Evolutionary conservation across 2,329 filamentous ascomycete species (phyloP), one percentile per base, ranked within the genome.

Genomic region (Alternaria dauci): DNA sequence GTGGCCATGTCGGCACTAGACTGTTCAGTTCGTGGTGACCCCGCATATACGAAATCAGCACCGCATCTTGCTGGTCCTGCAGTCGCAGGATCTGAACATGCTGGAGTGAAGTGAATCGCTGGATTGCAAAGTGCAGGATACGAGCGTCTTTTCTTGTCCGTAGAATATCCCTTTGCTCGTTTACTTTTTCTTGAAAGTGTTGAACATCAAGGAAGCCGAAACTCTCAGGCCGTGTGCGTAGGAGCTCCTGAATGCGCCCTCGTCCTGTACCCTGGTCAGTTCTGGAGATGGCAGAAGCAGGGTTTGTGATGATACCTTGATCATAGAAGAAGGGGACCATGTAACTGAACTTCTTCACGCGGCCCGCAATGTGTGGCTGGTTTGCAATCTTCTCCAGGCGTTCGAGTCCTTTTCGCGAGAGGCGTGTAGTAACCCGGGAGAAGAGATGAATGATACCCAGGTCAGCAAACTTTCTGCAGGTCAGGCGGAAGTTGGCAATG

Each of bases 71-170:
- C 60, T 84, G 79, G 61, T 90, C 87, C 64, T 87, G 85, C 12
- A 90, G 78, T 6, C 86, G 84, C 26, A 91, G 82, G 14, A 91
- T 83, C 62, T 90, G 87, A 52, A 91, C 83, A 70, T 90, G 85
- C 68, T 89, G 86, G 11, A 91, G 81, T 28, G 83, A 82, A 2
- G 82, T 84, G 69, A 91, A 90, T 2, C 47, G 84, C 83, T 34
- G 79, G 77, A 62, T 89, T 82, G 18, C 86, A 87, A 58, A 82
- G 81, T 59, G 84, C 34, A 89, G 76, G 18, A 86, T 80, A 14
- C 75, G 72, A 39, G 83, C 79, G 67, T 89, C 87, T 61, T 84
- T 80, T 51, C 81, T 75, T 3, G 80, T 81, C 38, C 79, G 74
- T 53, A 88, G 76, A 42, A 89, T 81, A 18, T 81, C 78, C 55